Conservation (phyloP, 2,329 filamentous ascomycete genomes). For the Achaetomium macrosporum region DNA sequence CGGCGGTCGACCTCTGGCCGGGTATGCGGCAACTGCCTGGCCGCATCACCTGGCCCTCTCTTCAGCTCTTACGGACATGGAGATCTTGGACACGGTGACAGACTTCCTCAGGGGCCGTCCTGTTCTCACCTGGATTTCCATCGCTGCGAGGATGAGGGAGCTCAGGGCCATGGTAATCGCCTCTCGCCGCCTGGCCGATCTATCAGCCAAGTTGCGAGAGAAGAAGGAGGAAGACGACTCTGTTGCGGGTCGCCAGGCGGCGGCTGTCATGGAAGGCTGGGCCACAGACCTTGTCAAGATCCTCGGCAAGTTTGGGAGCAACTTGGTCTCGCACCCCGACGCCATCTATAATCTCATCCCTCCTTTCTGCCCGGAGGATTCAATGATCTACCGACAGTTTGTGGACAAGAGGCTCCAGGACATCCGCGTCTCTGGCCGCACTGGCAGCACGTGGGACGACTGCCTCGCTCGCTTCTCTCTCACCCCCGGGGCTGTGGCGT, state of each 20-base stretch:
- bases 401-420: constrained; percentile 18
- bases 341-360: constrained; percentile 35
- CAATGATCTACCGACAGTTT: constrained; percentile 33
- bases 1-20: too few relatives aligned
- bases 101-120: constrained; percentile 8
- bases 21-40: constrained; percentile 20
- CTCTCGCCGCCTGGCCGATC: constrained; percentile 24
- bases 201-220: constrained; percentile 14
- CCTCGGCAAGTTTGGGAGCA: constrained; percentile 31
- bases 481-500: constrained; percentile 4
- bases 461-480: constrained; percentile 23
- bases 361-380: constrained; percentile 34
- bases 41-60: constrained; percentile 23
- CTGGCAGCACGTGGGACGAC: constrained; percentile 25
- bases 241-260: constrained; percentile 8
- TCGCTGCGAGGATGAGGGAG: constrained; percentile 23
- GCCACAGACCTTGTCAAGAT: constrained; percentile 32
- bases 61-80: neutral
- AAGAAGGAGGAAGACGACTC: constrained; percentile 13
- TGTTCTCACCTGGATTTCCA: constrained; percentile 32
- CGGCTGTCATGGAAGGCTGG: constrained; percentile 30
- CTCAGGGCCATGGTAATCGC: constrained; percentile 27
- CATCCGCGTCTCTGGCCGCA: constrained; percentile 17
- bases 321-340: constrained; percentile 26
- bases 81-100: neutral